Percentiles rank a stretch among this genome's conserved stretches.
phyloP scores from a whole-genome alignment of 192 early-diverging fungal genomes.

The Linnemannia elongata region DNA sequence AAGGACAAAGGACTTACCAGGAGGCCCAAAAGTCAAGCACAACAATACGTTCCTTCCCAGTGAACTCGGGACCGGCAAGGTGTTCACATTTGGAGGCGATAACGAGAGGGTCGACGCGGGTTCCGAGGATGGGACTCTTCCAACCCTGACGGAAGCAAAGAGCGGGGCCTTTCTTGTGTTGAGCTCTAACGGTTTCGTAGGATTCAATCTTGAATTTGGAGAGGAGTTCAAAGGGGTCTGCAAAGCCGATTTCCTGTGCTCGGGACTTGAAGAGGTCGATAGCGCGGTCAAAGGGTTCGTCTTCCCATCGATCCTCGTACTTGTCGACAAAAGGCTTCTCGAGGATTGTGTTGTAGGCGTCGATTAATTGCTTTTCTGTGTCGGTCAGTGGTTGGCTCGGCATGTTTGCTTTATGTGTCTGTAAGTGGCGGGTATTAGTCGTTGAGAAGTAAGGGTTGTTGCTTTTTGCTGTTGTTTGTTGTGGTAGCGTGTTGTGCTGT shows the following conservation, averaged over 20 bases:
- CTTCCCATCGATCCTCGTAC: conserved; percentile 54
- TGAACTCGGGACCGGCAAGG: conserved; percentile 28
- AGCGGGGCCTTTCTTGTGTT: conserved; percentile 44
- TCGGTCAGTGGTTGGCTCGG: conserved; percentile 43
- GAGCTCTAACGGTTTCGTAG: conserved; percentile 43
- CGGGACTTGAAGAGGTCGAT: conserved; percentile 56
- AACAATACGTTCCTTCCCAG: conserved; percentile 40
- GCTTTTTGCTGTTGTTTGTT: neutral
- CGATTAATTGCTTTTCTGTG: conserved; percentile 46
- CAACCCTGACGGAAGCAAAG: conserved; percentile 46
- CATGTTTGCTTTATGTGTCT: conserved; percentile 1
- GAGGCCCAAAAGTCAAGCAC: conserved; percentile 55
- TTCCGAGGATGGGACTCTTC: conserved; percentile 43
- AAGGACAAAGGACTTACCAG: conserved; percentile 29
- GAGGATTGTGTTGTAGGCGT: conserved; percentile 52
- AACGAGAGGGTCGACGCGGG: conserved; percentile 22
- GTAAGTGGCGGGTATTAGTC: neutral
- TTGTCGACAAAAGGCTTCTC: conserved; percentile 52
- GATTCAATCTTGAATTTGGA: conserved; percentile 49
- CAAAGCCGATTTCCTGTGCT: conserved; percentile 50
- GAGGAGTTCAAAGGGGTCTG: conserved; percentile 50
- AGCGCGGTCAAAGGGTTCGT: conserved; percentile 55
- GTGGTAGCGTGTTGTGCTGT: neutral
- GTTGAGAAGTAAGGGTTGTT: neutral
- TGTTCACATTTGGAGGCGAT: conserved; percentile 33